Evolutionary conservation across 306 rosid species (phyloP).

Genomic region (Lithocarpus polystachyus): DNA sequence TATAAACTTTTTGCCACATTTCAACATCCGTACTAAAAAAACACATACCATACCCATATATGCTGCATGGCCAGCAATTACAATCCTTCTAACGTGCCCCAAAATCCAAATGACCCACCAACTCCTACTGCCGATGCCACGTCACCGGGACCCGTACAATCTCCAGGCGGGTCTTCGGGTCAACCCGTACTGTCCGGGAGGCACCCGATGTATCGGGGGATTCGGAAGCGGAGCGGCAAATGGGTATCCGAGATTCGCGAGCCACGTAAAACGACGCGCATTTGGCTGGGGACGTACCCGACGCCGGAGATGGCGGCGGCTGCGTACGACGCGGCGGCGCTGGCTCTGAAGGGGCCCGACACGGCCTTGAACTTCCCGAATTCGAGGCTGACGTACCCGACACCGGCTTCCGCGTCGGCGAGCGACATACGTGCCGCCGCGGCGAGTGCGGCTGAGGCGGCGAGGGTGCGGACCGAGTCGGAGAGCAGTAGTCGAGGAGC

Average conservation of each 20-base stretch:
- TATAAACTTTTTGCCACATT: no score
- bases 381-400: conserved; percentile 44
- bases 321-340: conserved; percentile 90
- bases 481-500: background rate
- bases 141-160: conserved; percentile 7
- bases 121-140: background rate
- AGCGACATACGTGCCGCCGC: conserved; percentile 77
- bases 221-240: conserved; percentile 73
- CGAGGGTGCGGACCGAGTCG: conserved; percentile 12
- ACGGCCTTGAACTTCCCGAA: conserved; percentile 69
- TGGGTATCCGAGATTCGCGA: conserved; percentile 97
- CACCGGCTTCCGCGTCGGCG: conserved; percentile 65
- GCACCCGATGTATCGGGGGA: conserved; percentile 54
- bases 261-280: conserved; percentile 84
- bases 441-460: conserved; percentile 59
- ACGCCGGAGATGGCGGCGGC: conserved; percentile 92
- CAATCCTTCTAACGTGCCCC: conserved; percentile 20
- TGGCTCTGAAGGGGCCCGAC: conserved; percentile 74
- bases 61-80: conserved; percentile 29
- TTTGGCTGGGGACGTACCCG: conserved; percentile 91
- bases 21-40: no score
- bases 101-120: background rate
- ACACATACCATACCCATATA: no score
- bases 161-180: conserved; percentile 20
- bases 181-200: conserved; percentile 1